Evolutionary conservation across 2,329 filamentous ascomycete genomes (phyloP).

Genomic region (Penicillium sp.): DNA sequence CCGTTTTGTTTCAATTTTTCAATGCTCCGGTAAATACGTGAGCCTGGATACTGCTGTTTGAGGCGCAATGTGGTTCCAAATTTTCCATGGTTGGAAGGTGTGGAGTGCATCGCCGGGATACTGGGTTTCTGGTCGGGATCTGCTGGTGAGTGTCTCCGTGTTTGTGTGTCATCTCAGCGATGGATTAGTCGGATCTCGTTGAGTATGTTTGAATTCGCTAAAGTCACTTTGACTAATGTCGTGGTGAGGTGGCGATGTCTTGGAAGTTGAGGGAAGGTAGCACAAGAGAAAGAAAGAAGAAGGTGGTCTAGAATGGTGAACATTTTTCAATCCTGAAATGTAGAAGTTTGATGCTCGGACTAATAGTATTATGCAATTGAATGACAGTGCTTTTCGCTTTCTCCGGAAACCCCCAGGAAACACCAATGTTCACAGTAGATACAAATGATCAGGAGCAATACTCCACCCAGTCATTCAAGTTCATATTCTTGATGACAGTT

Average conservation of each 20-base stretch:
- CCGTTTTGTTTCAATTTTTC: neutral
- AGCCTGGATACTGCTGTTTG: neutral
- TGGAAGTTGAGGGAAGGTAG: neutral
- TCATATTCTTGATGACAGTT: constrained; percentile 64
- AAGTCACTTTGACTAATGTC: neutral
- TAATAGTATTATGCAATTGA: neutral
- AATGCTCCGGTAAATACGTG: neutral
- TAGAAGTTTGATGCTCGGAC: neutral
- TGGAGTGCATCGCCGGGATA: neutral
- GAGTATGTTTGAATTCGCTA: neutral
- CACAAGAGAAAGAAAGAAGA: neutral
- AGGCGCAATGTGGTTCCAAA: neutral
- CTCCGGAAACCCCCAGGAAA: neutral
- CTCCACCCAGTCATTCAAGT: constrained; percentile 62
- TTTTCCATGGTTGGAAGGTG: neutral
- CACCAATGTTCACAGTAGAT: neutral
- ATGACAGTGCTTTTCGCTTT: neutral
- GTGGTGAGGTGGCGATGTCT: neutral
- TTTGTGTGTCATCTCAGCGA: neutral
- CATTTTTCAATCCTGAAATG: too few relatives aligned
- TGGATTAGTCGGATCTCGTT: neutral
- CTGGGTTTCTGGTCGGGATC: neutral
- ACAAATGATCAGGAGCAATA: constrained; percentile 45
- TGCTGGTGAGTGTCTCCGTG: neutral
- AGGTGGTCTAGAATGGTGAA: too few relatives aligned